Conservation (phyloP, 352 stramenopile species). For the Globisporangium parvum region DNA sequence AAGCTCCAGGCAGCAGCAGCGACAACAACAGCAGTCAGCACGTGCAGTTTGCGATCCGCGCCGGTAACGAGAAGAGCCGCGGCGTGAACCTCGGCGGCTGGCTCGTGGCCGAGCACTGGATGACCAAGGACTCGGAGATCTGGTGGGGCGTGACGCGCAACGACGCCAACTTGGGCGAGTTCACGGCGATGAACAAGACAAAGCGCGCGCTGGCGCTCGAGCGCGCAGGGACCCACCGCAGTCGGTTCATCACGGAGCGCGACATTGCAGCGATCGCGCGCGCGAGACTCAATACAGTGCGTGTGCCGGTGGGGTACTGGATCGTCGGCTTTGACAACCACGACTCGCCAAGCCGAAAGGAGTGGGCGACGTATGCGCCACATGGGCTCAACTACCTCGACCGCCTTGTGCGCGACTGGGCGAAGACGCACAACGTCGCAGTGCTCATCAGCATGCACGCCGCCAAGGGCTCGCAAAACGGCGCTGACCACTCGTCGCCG, state of each 20-base stretch:
- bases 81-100: slow-evolving; percentile 76
- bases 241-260: slow-evolving; percentile 59
- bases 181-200: slow-evolving; percentile 47
- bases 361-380: slow-evolving; percentile 45
- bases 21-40: slow-evolving; percentile 15
- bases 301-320: slow-evolving; percentile 53
- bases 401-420: slow-evolving; percentile 37
- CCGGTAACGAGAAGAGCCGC: slow-evolving; percentile 33
- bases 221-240: slow-evolving; percentile 27
- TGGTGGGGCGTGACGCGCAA: slow-evolving; percentile 40
- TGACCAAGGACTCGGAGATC: slow-evolving; percentile 51
- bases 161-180: slow-evolving; percentile 45
- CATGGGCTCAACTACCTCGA: slow-evolving; percentile 35
- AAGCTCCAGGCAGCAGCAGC: no score
- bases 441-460: slow-evolving; percentile 48
- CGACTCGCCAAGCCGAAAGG: slow-evolving; percentile 26
- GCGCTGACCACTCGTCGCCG: slow-evolving; percentile 57
- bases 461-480: slow-evolving; percentile 52
- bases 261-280: slow-evolving; percentile 58
- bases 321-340: slow-evolving; percentile 67
- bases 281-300: slow-evolving; percentile 42
- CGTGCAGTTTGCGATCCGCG: slow-evolving; percentile 54
- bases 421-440: slow-evolving; percentile 40
- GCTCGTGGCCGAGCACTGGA: slow-evolving; percentile 79
- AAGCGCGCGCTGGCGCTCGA: slow-evolving; percentile 32